These are phyloP conservation scores for Pestalotiopsis sp. DNA, from an alignment of 2,329 filamentous ascomycete genomes.

Conservation along the genomic window DNA sequence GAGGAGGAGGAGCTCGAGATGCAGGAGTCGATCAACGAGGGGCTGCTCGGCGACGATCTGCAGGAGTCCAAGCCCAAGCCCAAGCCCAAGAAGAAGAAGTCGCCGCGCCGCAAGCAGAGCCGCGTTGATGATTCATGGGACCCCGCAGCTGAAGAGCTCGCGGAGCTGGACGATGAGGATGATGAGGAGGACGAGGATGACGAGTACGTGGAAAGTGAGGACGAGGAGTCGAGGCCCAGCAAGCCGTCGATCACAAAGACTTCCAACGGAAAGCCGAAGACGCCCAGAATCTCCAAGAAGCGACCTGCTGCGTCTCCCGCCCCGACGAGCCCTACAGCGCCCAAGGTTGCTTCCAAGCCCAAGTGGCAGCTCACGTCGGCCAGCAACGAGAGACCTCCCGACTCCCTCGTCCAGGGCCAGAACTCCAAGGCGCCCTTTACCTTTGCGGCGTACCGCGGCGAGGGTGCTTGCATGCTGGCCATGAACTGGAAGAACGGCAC, in stretches of 20 bases:
- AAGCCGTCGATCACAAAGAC: background rate
- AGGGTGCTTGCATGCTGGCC: constrained; percentile 1
- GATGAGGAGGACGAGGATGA: background rate
- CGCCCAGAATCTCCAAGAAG: background rate
- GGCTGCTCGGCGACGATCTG: background rate
- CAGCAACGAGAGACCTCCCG: background rate
- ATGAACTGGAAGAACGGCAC: constrained; percentile 8
- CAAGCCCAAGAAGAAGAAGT: background rate
- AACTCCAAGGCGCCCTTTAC: constrained; percentile 1
- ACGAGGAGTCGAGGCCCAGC: background rate
- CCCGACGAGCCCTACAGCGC: background rate
- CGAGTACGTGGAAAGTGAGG: background rate
- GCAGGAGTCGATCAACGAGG: background rate
- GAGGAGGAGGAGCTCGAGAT: background rate
- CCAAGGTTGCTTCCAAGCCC: background rate
- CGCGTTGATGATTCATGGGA: background rate
- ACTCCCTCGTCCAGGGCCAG: background rate
- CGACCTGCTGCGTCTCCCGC: background rate
- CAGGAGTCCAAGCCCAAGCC: background rate
- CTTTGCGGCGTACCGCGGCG: constrained; percentile 1
- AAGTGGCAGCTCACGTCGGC: constrained; percentile 1
- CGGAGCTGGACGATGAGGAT: background rate
- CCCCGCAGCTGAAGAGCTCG: background rate
- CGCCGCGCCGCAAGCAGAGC: background rate
- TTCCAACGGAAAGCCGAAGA: background rate